Base-by-base conservation (phyloP, 2,329 filamentous ascomycete genomes). In the Furcasterigmium sp. region DNA sequence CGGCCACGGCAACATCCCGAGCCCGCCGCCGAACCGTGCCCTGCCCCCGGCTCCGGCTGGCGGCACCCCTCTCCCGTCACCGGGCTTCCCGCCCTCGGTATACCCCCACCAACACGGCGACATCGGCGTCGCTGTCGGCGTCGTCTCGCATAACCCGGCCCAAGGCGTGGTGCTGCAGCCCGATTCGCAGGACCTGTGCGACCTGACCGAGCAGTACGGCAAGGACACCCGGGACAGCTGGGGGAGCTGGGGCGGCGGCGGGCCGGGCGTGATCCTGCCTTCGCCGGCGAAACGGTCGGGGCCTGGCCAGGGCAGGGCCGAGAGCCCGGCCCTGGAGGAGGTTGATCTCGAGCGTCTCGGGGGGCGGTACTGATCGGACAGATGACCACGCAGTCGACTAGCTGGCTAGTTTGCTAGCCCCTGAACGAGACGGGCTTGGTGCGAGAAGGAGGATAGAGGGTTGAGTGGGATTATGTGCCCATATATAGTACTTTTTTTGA, bases 21-120 rank as follows among this genome's bases (percentile, higher is more conserved):
- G 70, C 0, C 70, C 73, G 1, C 70, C 72, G 1, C 72, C 73
- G 0, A 68, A 49, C 5, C 59, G 63, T n/a, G 67, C 68, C 3
- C 61, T 75, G 3, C 69, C 69, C 0, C 51, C 53, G 2, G 57
- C 59, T 6, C 61, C 62, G 0, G 48, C 53, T 6, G 32, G 32
- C 10, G 18, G 32, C 15, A 15, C 32, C 2, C 17, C 32, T 5
- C 18, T 17, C 4, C 48, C 54, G 0, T 55, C 60, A 6, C 43
- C 46, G n/a, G 14, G 29, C 13, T 39, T 34, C 13, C 21, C 26
- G 7, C 21, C 19, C 21, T 21, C 21, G 11, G 23, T 37, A 13
- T 19, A 20, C 11, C 36, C 15, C 25, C 18, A 17, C 23, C 26
- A 35, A 18, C 23, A 30, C 28, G 32, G 43, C 17, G 46, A 51